A percentile compares a stretch with the other conserved stretches of the same genome.
These are phyloP conservation scores for Mucor velutinosus DNA, from an alignment of 371 early-diverging fungal genomes.

Conservation along the genomic window DNA sequence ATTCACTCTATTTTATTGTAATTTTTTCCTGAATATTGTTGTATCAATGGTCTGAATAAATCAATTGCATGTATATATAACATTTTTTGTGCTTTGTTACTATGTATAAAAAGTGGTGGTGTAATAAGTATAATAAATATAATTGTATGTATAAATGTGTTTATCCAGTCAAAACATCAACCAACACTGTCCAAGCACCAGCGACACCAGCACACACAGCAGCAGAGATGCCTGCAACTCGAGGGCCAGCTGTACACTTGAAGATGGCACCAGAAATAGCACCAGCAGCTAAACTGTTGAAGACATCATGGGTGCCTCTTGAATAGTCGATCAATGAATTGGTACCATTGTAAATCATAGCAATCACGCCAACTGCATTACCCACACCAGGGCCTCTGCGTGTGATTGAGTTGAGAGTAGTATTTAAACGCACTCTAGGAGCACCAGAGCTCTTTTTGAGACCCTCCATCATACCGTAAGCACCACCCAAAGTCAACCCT, in stretches of 20 bases:
- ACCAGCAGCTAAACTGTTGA: conserved; percentile 75
- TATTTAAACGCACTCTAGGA: conserved; percentile 78
- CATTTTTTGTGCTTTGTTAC: background rate
- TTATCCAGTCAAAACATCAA: conserved; percentile 12
- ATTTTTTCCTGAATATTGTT: background rate
- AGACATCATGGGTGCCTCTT: conserved; percentile 67
- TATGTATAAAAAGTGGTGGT: background rate
- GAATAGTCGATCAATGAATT: conserved; percentile 68
- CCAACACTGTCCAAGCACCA: conserved; percentile 52
- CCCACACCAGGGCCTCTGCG: conserved; percentile 87
- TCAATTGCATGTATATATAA: background rate
- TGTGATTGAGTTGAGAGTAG: conserved; percentile 82
- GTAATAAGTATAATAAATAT: background rate
- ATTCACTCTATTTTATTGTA: background rate
- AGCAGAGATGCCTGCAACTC: conserved; percentile 57
- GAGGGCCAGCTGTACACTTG: conserved; percentile 69
- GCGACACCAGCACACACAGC: conserved; percentile 62
- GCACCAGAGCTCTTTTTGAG: conserved; percentile 60
- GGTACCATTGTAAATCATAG: conserved; percentile 80
- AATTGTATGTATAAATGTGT: background rate
- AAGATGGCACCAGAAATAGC: conserved; percentile 79
- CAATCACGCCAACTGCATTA: conserved; percentile 83
- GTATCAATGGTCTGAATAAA: background rate
- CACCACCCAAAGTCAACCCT: conserved; percentile 79
- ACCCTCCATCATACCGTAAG: conserved; percentile 83